These are phyloP conservation scores for Arthrobotrys sinensis DNA, from an alignment of 2,329 filamentous ascomycete genomes.

Conservation along the genomic window DNA sequence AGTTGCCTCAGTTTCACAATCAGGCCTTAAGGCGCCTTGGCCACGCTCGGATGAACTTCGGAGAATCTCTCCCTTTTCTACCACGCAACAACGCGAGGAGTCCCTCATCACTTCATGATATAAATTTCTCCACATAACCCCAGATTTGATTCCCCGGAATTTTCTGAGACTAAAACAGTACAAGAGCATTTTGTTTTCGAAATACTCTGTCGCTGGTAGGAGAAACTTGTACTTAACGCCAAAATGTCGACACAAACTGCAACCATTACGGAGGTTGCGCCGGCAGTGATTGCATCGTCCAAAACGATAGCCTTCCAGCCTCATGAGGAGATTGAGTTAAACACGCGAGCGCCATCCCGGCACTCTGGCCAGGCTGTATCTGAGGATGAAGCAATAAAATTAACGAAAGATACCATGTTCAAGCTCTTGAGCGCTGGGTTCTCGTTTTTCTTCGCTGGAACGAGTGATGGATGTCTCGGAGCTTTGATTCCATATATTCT, in stretches of 20 bases:
- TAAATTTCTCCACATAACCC: constrained; percentile 27
- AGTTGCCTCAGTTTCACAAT: neutral
- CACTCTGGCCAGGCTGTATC: constrained; percentile 13
- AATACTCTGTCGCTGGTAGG: no score
- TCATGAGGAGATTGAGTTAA: constrained; percentile 41
- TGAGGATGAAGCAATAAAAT: constrained; percentile 48
- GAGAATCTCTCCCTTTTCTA: constrained; percentile 30
- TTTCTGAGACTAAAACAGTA: neutral
- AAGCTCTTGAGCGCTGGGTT: constrained; percentile 74
- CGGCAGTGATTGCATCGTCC: constrained; percentile 2
- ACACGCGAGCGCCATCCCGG: constrained; percentile 26
- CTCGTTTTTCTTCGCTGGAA: constrained; percentile 77
- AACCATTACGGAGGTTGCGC: constrained; percentile 26
- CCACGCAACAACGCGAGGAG: constrained; percentile 32
- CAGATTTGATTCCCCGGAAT: constrained; percentile 6
- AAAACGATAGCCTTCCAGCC: constrained; percentile 12
- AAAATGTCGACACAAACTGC: constrained; percentile 47
- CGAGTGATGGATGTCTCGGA: constrained; percentile 77
- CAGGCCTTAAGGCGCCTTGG: neutral
- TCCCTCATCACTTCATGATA: neutral
- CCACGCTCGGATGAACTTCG: constrained; percentile 51
- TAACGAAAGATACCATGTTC: constrained; percentile 65
- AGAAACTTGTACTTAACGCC: no score
- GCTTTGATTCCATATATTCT: constrained; percentile 77
- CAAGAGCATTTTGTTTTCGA: neutral